Base-by-base conservation (phyloP, 2,329 filamentous ascomycete genomes). In the Tolypocladium ovalisporum region DNA sequence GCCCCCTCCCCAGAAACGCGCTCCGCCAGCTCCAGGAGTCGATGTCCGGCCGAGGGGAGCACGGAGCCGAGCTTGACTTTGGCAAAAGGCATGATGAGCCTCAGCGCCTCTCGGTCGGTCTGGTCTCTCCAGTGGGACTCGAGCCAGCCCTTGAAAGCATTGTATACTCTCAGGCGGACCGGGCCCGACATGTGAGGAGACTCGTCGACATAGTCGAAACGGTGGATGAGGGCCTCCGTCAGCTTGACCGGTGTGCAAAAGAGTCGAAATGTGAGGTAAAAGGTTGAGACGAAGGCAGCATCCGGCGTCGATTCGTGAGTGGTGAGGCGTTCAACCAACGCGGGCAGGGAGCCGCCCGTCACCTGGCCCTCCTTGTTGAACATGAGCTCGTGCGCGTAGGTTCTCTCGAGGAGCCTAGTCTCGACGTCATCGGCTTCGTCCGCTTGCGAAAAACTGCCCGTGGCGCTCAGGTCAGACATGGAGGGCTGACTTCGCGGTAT, bases 131-230 rank as follows among this genome's bases (percentile, higher is more conserved):
- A 99, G 72, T 99, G 91, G 8, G 89, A 94, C 74, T 97, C 94
- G 24, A 99, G 77, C 94, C 94, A 99, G 47, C 89, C 89, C 73
- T 99, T 99, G 79, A 99, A 90, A 57, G 91, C 87, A 69, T 99
- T 97, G 76, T 95, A 97, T 1, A 97, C 90, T 55, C 94, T 85
- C 53, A 99, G 77, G 54, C 92, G 86, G 27, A 97, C 93, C 0
- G 93, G 90, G 3, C 80, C 82, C 27, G 91, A 86, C 61, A 92
- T 73, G 58, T 85, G 81, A 27, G 85, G 83, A 53, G 86, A 88
- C 59, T 94, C 88, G 15, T 84, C 88, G 40, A 96, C 88, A 64
- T 97, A 96, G 59, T 97, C 89, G 70, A 96, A 99, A 35, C 95
- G 86, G 58, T 94, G 88, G 56, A 95, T 87, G n/a, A 99, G 79